Percentiles rank a stretch among this genome's conserved stretches.
Evolutionary conservation across 75 land plant genomes (phyloP).

Genomic region (Selaginella moellendorffii): DNA sequence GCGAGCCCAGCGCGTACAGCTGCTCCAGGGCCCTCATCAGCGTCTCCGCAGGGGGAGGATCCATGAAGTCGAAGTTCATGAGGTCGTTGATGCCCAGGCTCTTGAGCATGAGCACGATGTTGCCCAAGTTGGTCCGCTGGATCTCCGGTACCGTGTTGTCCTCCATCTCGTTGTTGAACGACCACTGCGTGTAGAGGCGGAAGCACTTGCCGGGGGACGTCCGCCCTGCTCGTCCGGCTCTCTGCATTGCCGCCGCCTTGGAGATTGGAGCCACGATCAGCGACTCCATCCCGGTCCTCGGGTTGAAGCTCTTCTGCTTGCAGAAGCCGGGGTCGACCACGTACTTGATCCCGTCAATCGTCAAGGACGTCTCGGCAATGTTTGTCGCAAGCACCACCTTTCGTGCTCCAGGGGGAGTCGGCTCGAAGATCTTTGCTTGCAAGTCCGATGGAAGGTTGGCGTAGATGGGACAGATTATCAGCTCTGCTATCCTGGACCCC

Average conservation of each 20-base stretch:
- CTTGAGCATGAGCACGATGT: slow-evolving; percentile 7
- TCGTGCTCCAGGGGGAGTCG: slow-evolving; percentile 45
- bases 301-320: slow-evolving; percentile 6
- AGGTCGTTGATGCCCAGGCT: slow-evolving; percentile 2
- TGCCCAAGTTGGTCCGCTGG: slow-evolving; percentile 4
- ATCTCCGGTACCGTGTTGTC: slow-evolving; percentile 6
- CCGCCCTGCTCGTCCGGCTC: slow-evolving; percentile 6
- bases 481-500: not conserved
- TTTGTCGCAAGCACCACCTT: slow-evolving; percentile 74
- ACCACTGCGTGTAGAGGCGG: slow-evolving; percentile 1
- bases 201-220: slow-evolving; percentile 7
- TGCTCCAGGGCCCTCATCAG: slow-evolving; percentile 3
- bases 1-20: not conserved
- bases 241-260: slow-evolving; percentile 9
- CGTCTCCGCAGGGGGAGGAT: slow-evolving; percentile 1
- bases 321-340: slow-evolving; percentile 3
- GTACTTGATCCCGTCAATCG: slow-evolving; percentile 73
- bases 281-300: not conserved
- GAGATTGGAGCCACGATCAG: slow-evolving; percentile 22
- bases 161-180: slow-evolving; percentile 6
- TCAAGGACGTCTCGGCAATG: slow-evolving; percentile 70
- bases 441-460: slow-evolving; percentile 56
- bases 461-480: slow-evolving; percentile 36
- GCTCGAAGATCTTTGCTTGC: slow-evolving; percentile 41
- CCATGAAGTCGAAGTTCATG: slow-evolving; percentile 1